Percentiles rank a stretch among this genome's conserved stretches.
These are phyloP conservation scores for Agapanthus africanus DNA, from an alignment of 106 monocot genomes.

Conservation along the genomic window DNA sequence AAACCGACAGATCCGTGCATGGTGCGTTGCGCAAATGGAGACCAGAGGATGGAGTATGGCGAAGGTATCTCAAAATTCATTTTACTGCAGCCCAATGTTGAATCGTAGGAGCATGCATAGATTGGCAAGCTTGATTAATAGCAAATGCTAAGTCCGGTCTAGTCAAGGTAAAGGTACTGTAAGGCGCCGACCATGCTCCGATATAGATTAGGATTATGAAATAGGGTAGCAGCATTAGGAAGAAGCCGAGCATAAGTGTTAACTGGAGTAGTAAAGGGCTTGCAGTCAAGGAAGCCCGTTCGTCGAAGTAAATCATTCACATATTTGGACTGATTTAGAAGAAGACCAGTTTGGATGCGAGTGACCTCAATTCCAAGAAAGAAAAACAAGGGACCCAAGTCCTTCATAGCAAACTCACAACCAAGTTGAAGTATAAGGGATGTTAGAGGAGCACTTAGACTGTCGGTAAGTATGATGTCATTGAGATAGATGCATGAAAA, in stretches of 20 bases:
- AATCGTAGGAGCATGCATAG: not conserved
- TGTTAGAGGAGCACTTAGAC: not conserved
- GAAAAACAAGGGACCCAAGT: too few species aligned
- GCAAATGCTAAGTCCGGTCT: slow-evolving; percentile 2
- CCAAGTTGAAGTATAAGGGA: not conserved
- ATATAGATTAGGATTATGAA: not conserved
- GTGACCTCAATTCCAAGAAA: slow-evolving; percentile 6
- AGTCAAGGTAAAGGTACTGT: slow-evolving; percentile 10
- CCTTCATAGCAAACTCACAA: too few species aligned
- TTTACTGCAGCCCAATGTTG: slow-evolving; percentile 3
- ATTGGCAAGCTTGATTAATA: slow-evolving; percentile 6
- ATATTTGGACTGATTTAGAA: not conserved
- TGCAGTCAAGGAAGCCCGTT: not conserved
- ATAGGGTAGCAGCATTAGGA: too few species aligned
- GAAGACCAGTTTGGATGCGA: too few species aligned
- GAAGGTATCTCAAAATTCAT: slow-evolving; percentile 4
- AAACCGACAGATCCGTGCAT: not conserved
- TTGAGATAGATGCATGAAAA: too few species aligned
- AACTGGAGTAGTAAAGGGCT: not conserved
- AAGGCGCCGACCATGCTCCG: slow-evolving; percentile 3
- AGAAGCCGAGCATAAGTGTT: too few species aligned
- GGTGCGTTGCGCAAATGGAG: too few species aligned
- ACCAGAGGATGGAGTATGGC: not conserved
- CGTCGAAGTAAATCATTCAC: not conserved
- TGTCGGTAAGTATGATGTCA: not conserved